Evolutionary conservation across 2,329 filamentous ascomycete species (phyloP), one percentile per base, ranked within the genome.

Genomic region (Xylariaceae sp.): DNA sequence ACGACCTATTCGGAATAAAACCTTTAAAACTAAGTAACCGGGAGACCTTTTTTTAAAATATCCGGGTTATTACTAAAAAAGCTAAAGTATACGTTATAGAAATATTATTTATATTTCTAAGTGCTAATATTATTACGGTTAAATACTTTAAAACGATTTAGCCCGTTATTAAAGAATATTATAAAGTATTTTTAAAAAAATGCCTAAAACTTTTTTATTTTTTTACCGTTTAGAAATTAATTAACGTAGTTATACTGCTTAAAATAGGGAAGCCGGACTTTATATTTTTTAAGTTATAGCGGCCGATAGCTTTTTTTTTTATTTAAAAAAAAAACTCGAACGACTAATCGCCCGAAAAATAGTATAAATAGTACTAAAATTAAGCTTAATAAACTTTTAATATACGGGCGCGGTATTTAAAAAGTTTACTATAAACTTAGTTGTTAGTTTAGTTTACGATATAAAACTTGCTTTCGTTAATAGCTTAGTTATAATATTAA

Each of bases 241-340:
- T 7, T 27, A 27, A 27, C 22, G 22, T 27, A 4, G 22, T 27
- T 27, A 27, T 27, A 7, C 22, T 27, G 7, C 7, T 27, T 27
- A 14, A 44, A 27, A 27, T 27, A 36, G 19, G 5, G 0, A 52
- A 48, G 32, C 44, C 10, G 40, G 27, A 46, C 4, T 50, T 46
- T 50, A 11, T 12, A 30, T 46, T 46, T 19, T 48, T 41, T 42
- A 44, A 42, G 11, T 52, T 42, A 22, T 52, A 48, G 38, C 48
- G 42, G 33, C 11, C 42, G 32, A 48, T 48, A 9, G 17, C 7
- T 17, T 35, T 50, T 27, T n/a, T 50, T 19, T 47, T 50, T 11
- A 45, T 39, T 40, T 42, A 45, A 35, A 46, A 39, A 1, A 50
- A 39, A 35, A 11, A 3, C n/a, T 46, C 5, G 35, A 50, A 39